Percentiles rank a stretch among this genome's conserved stretches.
These are phyloP conservation scores for Bremia lactucae DNA, from an alignment of 352 stramenopile genomes.

Conservation along the genomic window DNA sequence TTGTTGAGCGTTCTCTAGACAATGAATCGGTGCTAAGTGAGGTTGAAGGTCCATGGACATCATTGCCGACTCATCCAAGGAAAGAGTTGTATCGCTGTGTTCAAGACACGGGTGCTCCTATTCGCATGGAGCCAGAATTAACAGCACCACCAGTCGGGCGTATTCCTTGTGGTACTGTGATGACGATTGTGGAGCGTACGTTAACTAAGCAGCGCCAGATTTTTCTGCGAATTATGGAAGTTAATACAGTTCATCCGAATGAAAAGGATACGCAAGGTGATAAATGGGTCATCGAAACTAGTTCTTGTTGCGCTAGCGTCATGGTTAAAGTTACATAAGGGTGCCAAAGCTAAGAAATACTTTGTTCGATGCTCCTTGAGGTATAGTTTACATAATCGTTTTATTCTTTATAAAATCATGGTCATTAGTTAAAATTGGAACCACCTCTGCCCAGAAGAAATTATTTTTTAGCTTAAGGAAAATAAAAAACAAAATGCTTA, in stretches of 20 bases:
- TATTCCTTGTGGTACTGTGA: constrained; percentile 41
- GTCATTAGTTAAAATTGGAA: too few species aligned
- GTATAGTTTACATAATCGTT: background rate
- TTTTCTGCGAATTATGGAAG: constrained; percentile 33
- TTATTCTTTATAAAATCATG: background rate
- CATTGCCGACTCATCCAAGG: background rate
- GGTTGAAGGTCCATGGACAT: constrained; percentile 36
- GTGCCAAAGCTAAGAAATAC: background rate
- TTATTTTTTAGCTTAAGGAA: too few species aligned
- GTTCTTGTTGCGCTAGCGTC: constrained; percentile 64
- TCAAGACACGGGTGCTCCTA: constrained; percentile 50
- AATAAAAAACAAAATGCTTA: too few species aligned
- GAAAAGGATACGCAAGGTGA: background rate
- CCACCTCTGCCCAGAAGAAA: too few species aligned
- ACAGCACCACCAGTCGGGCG: constrained; percentile 42
- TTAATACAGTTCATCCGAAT: background rate
- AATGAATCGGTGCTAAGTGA: constrained; percentile 67
- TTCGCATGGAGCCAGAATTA: constrained; percentile 45
- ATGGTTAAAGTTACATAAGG: constrained; percentile 34
- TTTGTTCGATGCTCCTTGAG: background rate
- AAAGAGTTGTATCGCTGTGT: constrained; percentile 49
- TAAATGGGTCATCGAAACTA: constrained; percentile 70
- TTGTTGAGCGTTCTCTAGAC: constrained; percentile 63
- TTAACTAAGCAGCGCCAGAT: constrained; percentile 57
- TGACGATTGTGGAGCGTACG: constrained; percentile 40